Conservation (phyloP, 352 stramenopile species). For the Phytophthora pini region DNA sequence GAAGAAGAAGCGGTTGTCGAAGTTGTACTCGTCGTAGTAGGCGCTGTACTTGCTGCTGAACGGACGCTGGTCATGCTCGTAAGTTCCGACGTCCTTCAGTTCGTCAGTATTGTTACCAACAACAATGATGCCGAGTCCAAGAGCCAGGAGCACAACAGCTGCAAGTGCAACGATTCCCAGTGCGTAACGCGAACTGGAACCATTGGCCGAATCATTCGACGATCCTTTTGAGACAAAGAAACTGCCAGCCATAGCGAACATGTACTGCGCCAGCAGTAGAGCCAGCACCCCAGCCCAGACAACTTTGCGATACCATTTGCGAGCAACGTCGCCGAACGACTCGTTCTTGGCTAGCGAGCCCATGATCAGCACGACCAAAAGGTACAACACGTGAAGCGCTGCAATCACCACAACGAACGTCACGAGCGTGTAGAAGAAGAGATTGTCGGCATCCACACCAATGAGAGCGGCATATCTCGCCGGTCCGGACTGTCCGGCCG, state of each 20-base stretch:
- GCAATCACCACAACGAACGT: constrained; percentile 67
- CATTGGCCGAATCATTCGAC: constrained; percentile 37
- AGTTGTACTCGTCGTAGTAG: constrained; percentile 92
- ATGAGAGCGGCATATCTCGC: constrained; percentile 76
- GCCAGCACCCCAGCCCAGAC: constrained; percentile 76
- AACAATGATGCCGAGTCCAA: constrained; percentile 76
- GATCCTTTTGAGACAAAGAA: constrained; percentile 66
- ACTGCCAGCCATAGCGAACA: constrained; percentile 84
- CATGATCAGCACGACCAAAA: constrained; percentile 64
- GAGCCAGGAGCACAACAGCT: constrained; percentile 53
- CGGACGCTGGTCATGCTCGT: constrained; percentile 76
- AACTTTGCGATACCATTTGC: constrained; percentile 84
- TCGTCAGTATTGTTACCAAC: constrained; percentile 72
- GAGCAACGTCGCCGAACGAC: constrained; percentile 57
- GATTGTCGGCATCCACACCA: constrained; percentile 60
- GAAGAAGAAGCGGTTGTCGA: constrained; percentile 91
- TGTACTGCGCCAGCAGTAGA: constrained; percentile 86
- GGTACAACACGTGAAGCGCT: constrained; percentile 63
- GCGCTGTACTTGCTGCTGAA: constrained; percentile 87
- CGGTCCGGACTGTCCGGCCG: constrained; percentile 59
- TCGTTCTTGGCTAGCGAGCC: constrained; percentile 63
- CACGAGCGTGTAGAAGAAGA: constrained; percentile 87
- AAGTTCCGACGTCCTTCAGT: constrained; percentile 76
- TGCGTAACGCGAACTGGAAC: constrained; percentile 45
- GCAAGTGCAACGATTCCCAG: constrained; percentile 57